Evolutionary conservation across 768 basidiomycete species (phyloP), one percentile per base, ranked within the genome.

Genomic region (Lactarius pseudohatsudake): DNA sequence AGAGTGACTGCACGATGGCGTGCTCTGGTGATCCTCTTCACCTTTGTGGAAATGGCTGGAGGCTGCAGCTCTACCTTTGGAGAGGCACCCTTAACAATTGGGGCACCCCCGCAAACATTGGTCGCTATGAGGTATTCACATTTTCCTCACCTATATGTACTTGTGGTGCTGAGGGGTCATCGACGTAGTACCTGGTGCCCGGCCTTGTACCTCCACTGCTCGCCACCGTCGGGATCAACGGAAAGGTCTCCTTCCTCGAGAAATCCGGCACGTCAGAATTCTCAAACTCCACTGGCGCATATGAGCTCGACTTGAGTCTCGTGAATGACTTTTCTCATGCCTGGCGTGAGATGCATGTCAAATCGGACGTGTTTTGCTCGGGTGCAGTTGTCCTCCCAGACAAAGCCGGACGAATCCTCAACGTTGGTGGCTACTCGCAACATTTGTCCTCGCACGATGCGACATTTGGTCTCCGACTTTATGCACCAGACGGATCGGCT

Each of bases 301-400:
- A 91, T 68, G 91, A 93, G 69, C 79, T 93, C 26, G 91, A 92
- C 72, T 75, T 86, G 53, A 85, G 80, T 32, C 77, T 92, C 38
- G 79, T 79, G 0, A 65, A 79, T 66, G 76, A 81, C 32, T 78
- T 77, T 64, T 10, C 45, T 26, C 67, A 75, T 64, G 84, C 89
- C 5, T 93, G 89, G 89, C 87, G 90, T 41, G 81, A 81, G 67
- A 90, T 92, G 88, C 86, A 91, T 67, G 77, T 91, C 69, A 80
- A 90, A 76, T 81, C 88, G 11, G 89, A 93, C 69, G 88, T 92
- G 15, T 93, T 93, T 79, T 92, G 91, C 72, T 85, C 91, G 5
- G 91, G 78, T 10, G 84, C 85, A 53, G 78, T 93, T 55, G 82
- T 90, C 43, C 83, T 92, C 38, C 91, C 91, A 0, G 91, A 92